Base-by-base conservation (phyloP, 345 rosid genomes). In the Gossypium rotundifolium region DNA sequence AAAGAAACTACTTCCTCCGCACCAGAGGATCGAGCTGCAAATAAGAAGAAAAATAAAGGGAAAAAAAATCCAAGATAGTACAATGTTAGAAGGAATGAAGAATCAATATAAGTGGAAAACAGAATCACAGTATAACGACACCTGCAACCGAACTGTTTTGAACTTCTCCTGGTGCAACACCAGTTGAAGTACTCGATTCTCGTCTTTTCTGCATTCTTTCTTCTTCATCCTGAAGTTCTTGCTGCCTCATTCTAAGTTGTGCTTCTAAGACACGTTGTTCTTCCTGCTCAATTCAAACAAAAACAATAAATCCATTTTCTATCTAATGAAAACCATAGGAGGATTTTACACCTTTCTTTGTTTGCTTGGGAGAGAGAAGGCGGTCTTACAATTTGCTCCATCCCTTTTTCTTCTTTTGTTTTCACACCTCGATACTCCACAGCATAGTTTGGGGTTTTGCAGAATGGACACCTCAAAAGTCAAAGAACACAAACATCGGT, bases 221-320 rank as follows among this genome's bases (percentile, higher is more conserved):
- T 82, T 93, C 95, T 17, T 93, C 96, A 77, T 93, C 98, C 75
- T 85, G 91, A 80, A 93, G 85, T 82, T 93, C 97, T 75, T 88
- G 90, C 81, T 88, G 94, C 69, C 92, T 87, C 78, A 93, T 89
- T 82, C 98, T 87, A 72, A 93, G 91, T 83, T 91, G 86, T 55
- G 99, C 98, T 89, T 96, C 99, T 80, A 96, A 89, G 11, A 96
- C 99, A 29, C 89, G 90, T 72, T 96, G 98, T 76, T 96, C 99
- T 87, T 96, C 99, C 99, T 96, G 74, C 44, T 76, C 45, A 74
- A 78, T 64, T 75, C 51, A 33, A 20, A 55, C 13, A 55, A 4
- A n/a, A 70, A 23, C 74, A 29, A 54, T 29, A 44, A 8, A 57
- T 25, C 25, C 61, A 78, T 20, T 20, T 17, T 52, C 71, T 27